Evolutionary conservation across 2,329 filamentous ascomycete species (phyloP).

Genomic region (Colletotrichum musicola): DNA sequence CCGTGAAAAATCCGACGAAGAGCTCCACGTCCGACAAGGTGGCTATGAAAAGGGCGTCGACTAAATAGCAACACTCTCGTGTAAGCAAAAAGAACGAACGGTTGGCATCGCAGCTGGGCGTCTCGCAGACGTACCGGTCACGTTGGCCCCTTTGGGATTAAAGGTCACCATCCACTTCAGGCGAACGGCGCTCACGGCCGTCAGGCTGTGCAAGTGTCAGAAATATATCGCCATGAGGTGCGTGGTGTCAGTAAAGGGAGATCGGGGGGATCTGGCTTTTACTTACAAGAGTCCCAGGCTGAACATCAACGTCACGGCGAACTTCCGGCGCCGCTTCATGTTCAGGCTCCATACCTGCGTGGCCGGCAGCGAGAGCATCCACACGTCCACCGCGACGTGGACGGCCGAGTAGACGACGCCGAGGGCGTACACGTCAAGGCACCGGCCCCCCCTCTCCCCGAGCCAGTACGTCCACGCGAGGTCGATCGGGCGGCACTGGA

Average conservation of each 20-base stretch:
- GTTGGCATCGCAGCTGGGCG: not conserved
- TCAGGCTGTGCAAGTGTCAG: not conserved
- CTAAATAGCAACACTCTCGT: not conserved
- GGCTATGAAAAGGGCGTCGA: not conserved
- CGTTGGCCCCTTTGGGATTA: not conserved
- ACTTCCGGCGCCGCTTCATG: conserved; percentile 52
- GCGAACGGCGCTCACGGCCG: conserved; percentile 9
- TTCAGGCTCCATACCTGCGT: conserved; percentile 47
- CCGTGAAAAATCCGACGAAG: not conserved
- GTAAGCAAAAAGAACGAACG: not conserved
- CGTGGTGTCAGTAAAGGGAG: not conserved
- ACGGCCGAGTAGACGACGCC: conserved; percentile 55
- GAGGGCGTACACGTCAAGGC: conserved; percentile 52
- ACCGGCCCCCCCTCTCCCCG: conserved; percentile 45
- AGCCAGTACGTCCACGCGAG: conserved; percentile 56
- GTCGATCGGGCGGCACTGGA: conserved; percentile 52
- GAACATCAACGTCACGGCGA: conserved; percentile 53
- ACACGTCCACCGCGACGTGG: conserved; percentile 58
- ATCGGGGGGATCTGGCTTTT: not conserved
- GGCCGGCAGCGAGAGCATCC: conserved; percentile 57
- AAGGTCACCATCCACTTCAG: not conserved
- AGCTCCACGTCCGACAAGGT: conserved; percentile 8
- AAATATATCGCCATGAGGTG: not conserved
- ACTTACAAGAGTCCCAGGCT: conserved; percentile 44
- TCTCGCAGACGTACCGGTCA: not conserved